Base-by-base conservation (phyloP, 176 grass and related monocot species). In the Hyparrhenia diplandra region DNA sequence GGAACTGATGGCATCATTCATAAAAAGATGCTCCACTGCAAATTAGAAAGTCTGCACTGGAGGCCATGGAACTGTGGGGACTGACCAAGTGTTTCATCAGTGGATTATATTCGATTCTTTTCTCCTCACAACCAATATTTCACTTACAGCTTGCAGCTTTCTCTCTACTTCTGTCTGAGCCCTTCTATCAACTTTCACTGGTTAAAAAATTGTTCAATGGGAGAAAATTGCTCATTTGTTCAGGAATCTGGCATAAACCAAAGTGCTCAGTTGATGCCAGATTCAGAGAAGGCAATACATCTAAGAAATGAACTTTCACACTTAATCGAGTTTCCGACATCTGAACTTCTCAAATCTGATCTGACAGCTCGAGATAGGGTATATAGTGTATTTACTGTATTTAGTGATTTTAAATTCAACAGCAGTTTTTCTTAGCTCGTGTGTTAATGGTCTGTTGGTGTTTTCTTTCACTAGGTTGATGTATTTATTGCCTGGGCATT, bases 51-150 rank as follows among this genome's bases (percentile, higher is more conserved):
- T 94, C 84, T 69, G 90, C 92, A 83, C 71, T 89, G 14, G 90
- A 98, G 52, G 92, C 92, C 23, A 94, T 98, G 90, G 84, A 92
- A 76, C 85, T 98, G 20, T 98, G 95, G 95, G 95, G 90, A 54
- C 95, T 98, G 68, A 84, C 39, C 81, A 94, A 93, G 82, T 88
- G 76, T 84, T 77, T 86, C 9, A 71, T 98, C 47, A 92, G 67
- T 43, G 90, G 90, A 73, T 55, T 98, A 47, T 94, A 98, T 87
- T 91, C 95, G 17, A 82, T 98, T 88, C 84, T 95, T 80, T 95
- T 98, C 74, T 94, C 88, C 18, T 89, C 88, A 3, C 70, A 78
- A 65, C 92, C 92, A 78, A 79, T 98, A 66, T 78, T 81, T 86
- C 86, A 85, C 84, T 76, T 98, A 47, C 95, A 98, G 71, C 87